phyloP scores from a whole-genome alignment of 257 asterid species.

The Solanum megistacrolobum region DNA sequence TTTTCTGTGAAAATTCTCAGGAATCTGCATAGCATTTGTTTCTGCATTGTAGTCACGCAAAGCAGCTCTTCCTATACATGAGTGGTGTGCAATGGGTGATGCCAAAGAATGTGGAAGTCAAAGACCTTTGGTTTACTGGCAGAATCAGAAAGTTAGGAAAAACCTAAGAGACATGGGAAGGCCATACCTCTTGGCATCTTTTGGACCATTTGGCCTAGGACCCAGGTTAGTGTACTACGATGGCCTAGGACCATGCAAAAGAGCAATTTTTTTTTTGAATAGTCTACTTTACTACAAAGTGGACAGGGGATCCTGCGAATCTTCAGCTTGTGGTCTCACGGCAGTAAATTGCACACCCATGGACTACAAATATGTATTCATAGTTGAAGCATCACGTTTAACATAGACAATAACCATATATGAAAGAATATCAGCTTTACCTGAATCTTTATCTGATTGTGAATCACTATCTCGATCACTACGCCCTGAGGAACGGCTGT shows the following conservation, averaged over 20 bases:
- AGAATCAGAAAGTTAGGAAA: not conserved
- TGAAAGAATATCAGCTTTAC: conserved; percentile 22
- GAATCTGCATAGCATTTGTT: not conserved
- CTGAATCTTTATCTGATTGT: conserved; percentile 79
- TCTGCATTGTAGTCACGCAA: not conserved
- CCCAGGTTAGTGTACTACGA: not conserved
- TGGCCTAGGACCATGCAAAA: not conserved
- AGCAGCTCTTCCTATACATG: not conserved
- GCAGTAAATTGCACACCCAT: not conserved
- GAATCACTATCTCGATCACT: conserved; percentile 72
- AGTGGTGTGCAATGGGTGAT: not conserved
- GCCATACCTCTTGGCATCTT: not conserved
- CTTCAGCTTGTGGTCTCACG: not conserved
- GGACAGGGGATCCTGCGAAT: not conserved
- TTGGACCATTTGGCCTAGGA: not conserved
- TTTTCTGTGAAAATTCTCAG: not conserved
- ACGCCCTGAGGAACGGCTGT: conserved; percentile 52
- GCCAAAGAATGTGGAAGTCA: not conserved
- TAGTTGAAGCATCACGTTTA: not conserved
- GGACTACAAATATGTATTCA: not conserved
- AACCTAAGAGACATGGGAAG: not conserved
- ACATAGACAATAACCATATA: not conserved
- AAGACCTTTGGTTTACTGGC: not conserved
- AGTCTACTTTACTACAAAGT: not conserved
- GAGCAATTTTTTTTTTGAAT: not conserved